Evolutionary conservation across 768 basidiomycete species (phyloP).

Genomic region (Leccinellum rugosiceps): DNA sequence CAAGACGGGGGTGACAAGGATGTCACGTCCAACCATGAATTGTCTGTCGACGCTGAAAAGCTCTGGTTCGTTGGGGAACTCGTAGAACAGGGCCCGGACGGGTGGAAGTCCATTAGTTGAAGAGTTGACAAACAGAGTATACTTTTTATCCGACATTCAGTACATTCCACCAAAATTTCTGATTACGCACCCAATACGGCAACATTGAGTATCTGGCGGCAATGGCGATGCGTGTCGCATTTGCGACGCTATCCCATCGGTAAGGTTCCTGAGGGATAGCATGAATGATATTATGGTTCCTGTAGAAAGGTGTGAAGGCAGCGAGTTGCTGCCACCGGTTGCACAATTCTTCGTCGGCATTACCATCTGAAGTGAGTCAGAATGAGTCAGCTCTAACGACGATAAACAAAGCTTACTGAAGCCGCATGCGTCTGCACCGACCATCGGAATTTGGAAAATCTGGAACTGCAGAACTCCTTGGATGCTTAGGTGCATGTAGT

Average conservation of each 20-base stretch:
- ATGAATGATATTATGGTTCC: slow-evolving; percentile 69
- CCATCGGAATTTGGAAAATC: slow-evolving; percentile 79
- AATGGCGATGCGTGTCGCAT: slow-evolving; percentile 70
- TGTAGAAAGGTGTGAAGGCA: slow-evolving; percentile 78
- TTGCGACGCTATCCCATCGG: slow-evolving; percentile 76
- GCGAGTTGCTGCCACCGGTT: slow-evolving; percentile 86
- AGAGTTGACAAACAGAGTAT: slow-evolving; percentile 69
- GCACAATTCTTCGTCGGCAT: slow-evolving; percentile 79
- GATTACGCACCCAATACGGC: slow-evolving; percentile 68
- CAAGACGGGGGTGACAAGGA: slow-evolving; percentile 77
- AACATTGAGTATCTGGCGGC: slow-evolving; percentile 66
- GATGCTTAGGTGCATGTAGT: slow-evolving; percentile 66
- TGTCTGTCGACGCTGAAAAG: slow-evolving; percentile 61
- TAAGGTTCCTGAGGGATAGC: slow-evolving; percentile 80
- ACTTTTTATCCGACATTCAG: slow-evolving; percentile 39
- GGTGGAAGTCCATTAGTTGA: slow-evolving; percentile 66
- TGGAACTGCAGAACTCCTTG: slow-evolving; percentile 82
- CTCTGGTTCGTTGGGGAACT: slow-evolving; percentile 71
- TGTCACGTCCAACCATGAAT: slow-evolving; percentile 66
- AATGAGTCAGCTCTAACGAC: not conserved
- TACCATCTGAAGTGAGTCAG: slow-evolving; percentile 34
- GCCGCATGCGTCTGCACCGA: slow-evolving; percentile 67
- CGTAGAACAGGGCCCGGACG: slow-evolving; percentile 72
- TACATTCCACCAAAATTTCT: not conserved
- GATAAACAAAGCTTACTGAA: slow-evolving; percentile 20